These are phyloP conservation scores for Penicillium nordicum DNA, from an alignment of 2,329 filamentous ascomycete species.

Conservation along the genomic window DNA sequence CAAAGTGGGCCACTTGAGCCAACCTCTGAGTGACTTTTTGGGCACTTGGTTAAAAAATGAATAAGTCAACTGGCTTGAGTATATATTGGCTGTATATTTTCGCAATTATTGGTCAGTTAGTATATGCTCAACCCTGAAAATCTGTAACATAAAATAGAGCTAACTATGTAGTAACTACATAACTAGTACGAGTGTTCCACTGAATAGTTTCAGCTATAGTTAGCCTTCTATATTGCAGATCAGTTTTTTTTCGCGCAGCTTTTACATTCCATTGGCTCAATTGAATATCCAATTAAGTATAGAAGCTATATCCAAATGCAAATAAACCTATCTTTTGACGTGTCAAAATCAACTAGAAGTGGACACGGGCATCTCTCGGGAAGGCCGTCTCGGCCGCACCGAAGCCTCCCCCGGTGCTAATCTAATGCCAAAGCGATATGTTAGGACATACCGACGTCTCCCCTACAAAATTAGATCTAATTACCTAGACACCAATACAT, in stretches of 20 bases:
- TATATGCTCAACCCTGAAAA: no score
- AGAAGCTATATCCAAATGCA: not conserved
- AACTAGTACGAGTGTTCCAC: no score
- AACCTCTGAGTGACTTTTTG: not conserved
- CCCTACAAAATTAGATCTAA: not conserved
- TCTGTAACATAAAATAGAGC: no score
- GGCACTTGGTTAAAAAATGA: not conserved
- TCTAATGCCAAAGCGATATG: not conserved
- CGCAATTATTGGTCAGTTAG: not conserved
- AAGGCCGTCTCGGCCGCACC: not conserved
- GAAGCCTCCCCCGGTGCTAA: not conserved
- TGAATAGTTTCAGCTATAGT: no score
- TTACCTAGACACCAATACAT: not conserved
- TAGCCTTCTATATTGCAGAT: not conserved
- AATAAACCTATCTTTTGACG: no score
- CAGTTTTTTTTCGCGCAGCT: no score
- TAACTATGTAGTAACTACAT: no score
- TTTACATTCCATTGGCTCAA: not conserved
- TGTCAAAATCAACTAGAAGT: not conserved
- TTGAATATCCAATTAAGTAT: not conserved
- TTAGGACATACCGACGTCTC: not conserved
- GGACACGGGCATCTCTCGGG: not conserved
- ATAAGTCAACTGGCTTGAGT: not conserved
- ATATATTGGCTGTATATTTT: not conserved
- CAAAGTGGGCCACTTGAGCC: not conserved